Evolutionary conservation across 495 filamentous ascomycete genomes (phyloP).

Genomic region (Aspergillus bridgeri): DNA sequence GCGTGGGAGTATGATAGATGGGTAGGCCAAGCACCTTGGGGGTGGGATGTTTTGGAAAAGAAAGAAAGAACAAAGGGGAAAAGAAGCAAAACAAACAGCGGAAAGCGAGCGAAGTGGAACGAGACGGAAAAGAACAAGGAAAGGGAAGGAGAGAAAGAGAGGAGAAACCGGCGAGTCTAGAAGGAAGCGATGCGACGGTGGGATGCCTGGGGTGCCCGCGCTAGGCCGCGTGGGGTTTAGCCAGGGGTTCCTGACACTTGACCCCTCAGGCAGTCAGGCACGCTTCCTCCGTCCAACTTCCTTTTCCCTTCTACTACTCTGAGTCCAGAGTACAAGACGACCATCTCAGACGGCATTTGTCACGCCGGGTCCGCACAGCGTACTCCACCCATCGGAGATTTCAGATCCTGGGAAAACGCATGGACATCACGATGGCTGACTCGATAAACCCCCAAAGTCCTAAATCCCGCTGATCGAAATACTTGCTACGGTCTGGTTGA

Average conservation of each 20-base stretch:
- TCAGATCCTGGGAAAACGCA: not conserved
- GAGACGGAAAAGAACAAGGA: conserved; percentile 7
- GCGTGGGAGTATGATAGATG: not conserved
- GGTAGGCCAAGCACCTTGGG: not conserved
- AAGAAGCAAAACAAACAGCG: not conserved
- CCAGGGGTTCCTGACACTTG: conserved; percentile 10
- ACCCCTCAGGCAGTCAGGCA: not conserved
- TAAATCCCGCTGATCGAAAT: not conserved
- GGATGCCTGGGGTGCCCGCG: not conserved
- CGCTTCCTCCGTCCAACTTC: no score
- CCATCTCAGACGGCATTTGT: not conserved
- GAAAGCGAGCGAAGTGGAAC: conserved; percentile 8
- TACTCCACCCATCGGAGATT: not conserved
- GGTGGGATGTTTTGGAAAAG: not conserved
- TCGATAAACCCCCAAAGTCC: not conserved
- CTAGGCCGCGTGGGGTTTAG: conserved; percentile 11
- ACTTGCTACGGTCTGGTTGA: not conserved
- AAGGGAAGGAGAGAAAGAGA: conserved; percentile 4
- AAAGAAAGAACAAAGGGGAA: not conserved
- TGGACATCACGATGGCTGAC: not conserved
- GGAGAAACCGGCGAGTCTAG: conserved; percentile 7
- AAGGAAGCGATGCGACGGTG: conserved; percentile 1
- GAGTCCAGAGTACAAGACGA: no score
- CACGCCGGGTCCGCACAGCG: not conserved
- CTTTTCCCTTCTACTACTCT: no score